These are phyloP conservation scores for Coniochaeta sp. DNA, from an alignment of 2,329 filamentous ascomycete species.

Conservation along the genomic window DNA sequence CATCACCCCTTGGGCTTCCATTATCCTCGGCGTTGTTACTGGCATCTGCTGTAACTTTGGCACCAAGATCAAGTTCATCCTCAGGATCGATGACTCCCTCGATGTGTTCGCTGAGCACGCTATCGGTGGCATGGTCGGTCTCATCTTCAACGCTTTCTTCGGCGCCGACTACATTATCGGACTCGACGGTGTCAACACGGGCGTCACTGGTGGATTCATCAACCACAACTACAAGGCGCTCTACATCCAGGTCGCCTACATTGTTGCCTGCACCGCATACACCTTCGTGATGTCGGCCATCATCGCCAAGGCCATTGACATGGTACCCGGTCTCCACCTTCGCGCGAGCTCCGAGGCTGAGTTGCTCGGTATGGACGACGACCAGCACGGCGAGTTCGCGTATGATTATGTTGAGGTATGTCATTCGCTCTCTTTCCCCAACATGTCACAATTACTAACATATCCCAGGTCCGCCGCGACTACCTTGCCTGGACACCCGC, in stretches of 20 bases:
- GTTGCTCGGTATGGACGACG: constrained; percentile 81
- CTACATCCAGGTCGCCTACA: constrained; percentile 75
- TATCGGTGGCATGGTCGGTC: constrained; percentile 61
- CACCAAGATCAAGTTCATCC: constrained; percentile 58
- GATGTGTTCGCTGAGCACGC: constrained; percentile 68
- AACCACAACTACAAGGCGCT: constrained; percentile 68
- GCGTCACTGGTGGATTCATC: constrained; percentile 61
- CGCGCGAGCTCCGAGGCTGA: constrained; percentile 77
- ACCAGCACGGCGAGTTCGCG: constrained; percentile 84
- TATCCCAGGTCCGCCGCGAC: constrained; percentile 60
- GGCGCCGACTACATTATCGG: constrained; percentile 64
- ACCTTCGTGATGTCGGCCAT: constrained; percentile 67
- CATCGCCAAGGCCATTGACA: constrained; percentile 68
- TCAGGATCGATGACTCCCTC: constrained; percentile 63
- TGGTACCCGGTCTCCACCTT: constrained; percentile 70
- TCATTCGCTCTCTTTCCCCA: background rate
- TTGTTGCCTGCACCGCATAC: constrained; percentile 59
- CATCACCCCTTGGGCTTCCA: constrained; percentile 60
- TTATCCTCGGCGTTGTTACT: constrained; percentile 59
- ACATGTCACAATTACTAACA: constrained; percentile 7
- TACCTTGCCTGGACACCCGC: constrained; percentile 83
- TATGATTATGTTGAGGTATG: constrained; percentile 78
- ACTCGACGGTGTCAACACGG: constrained; percentile 70
- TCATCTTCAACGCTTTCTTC: constrained; percentile 69
- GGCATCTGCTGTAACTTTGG: constrained; percentile 61